These are phyloP conservation scores for Alternaria infectoria DNA, from an alignment of 2,329 filamentous ascomycete species.

Conservation along the genomic window DNA sequence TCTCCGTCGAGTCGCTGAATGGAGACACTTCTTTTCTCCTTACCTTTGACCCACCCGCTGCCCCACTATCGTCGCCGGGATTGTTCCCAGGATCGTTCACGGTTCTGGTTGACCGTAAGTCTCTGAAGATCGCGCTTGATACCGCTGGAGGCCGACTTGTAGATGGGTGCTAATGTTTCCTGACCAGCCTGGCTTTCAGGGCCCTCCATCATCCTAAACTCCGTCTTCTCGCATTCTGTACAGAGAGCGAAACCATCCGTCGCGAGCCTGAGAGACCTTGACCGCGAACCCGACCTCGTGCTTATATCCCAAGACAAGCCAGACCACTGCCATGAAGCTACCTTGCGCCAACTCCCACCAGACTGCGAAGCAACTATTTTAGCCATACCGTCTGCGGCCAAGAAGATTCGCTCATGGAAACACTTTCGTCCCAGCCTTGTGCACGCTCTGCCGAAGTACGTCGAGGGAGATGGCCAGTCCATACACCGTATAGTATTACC, in stretches of 20 bases:
- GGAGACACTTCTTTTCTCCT: constrained; percentile 70
- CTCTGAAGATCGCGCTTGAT: not conserved
- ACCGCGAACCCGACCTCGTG: constrained; percentile 61
- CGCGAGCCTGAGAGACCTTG: constrained; percentile 61
- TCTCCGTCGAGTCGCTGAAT: constrained; percentile 69
- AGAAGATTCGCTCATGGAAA: constrained; percentile 70
- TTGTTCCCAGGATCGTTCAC: constrained; percentile 62
- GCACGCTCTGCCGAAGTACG: constrained; percentile 53
- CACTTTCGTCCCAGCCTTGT: constrained; percentile 64
- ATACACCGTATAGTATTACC: constrained; percentile 62
- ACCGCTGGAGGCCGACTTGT: not conserved
- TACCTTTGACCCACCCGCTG: constrained; percentile 63
- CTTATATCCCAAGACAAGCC: constrained; percentile 67
- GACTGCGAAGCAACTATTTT: constrained; percentile 67
- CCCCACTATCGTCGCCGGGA: constrained; percentile 47
- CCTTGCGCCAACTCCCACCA: constrained; percentile 67
- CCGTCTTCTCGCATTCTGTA: constrained; percentile 65
- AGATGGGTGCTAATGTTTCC: constrained; percentile 5
- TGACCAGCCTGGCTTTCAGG: constrained; percentile 65
- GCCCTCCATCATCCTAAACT: constrained; percentile 65
- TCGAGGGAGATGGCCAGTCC: constrained; percentile 46
- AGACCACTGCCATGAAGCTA: constrained; percentile 74
- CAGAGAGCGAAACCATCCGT: constrained; percentile 65
- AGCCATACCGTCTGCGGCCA: constrained; percentile 69
- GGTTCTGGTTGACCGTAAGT: constrained; percentile 68